Evolutionary conservation across 352 stramenopile genomes (phyloP).

Genomic region (Phytophthora litchii): DNA sequence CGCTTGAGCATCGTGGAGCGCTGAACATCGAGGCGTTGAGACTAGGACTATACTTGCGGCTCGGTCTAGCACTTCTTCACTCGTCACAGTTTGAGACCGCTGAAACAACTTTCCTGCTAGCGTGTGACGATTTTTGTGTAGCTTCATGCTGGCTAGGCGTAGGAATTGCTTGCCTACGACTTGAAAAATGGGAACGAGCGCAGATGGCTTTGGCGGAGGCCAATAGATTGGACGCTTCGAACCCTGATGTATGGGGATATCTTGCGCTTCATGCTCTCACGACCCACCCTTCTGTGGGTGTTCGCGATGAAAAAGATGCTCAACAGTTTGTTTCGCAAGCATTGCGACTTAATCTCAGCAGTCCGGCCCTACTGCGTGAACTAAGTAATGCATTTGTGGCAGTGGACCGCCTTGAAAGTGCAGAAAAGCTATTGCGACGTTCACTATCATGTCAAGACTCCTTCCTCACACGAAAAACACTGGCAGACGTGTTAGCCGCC

Average conservation of each 20-base stretch:
- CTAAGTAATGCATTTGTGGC: slow-evolving; percentile 85
- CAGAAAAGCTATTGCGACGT: slow-evolving; percentile 68
- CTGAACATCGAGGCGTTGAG: slow-evolving; percentile 43
- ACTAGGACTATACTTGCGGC: slow-evolving; percentile 55
- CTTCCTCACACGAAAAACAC: slow-evolving; percentile 73
- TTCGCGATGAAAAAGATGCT: slow-evolving; percentile 49
- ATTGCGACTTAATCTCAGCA: slow-evolving; percentile 64
- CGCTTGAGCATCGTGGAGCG: slow-evolving; percentile 38
- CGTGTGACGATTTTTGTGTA: slow-evolving; percentile 64
- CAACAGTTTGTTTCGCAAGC: slow-evolving; percentile 65
- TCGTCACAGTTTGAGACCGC: slow-evolving; percentile 61
- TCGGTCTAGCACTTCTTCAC: slow-evolving; percentile 71
- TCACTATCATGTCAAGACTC: slow-evolving; percentile 75
- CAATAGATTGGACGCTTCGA: slow-evolving; percentile 70
- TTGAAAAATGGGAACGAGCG: slow-evolving; percentile 63
- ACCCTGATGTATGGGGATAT: slow-evolving; percentile 82
- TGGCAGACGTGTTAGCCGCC: slow-evolving; percentile 77
- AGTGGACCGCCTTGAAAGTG: slow-evolving; percentile 76
- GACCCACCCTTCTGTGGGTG: slow-evolving; percentile 20
- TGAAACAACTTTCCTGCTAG: slow-evolving; percentile 58
- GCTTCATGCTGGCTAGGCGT: slow-evolving; percentile 83
- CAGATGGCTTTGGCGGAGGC: slow-evolving; percentile 73
- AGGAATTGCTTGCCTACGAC: slow-evolving; percentile 68
- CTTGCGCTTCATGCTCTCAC: slow-evolving; percentile 62
- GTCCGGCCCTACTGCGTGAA: slow-evolving; percentile 68